Evolutionary conservation across 1,139 yeast species (phyloP), one percentile per base, ranked within the genome.

Genomic region (Zygotorulaspora mrakii): DNA sequence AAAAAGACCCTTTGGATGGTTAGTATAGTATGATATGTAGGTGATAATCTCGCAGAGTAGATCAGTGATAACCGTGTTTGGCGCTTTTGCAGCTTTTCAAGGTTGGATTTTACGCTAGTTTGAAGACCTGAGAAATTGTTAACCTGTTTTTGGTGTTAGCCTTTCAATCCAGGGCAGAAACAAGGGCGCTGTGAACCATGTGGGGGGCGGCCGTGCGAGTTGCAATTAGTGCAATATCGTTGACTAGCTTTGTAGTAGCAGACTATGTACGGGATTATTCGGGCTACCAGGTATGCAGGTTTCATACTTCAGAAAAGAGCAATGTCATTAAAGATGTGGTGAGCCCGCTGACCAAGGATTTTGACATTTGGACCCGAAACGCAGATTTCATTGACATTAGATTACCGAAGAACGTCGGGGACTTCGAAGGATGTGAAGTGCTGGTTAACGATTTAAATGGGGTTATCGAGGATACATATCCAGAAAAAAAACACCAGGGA

Each of bases 371-470:
- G 71, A 59, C 61, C 10, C 38, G 45, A 2, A 57, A 63, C 31
- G 48, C 56, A 2, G 53, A 60, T 7, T 71, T 65, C 35, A 57
- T 69, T 13, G 79, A 74, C 52, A 42, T 73, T 3, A 63, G 64
- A 36, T 53, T 70, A 3, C 57, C 61, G 3, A 46, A 48, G 12
- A 46, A 47, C 3, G 49, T 61, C 7, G 53, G 58, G 11, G 48
- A 35, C 9, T 26, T 41, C 5, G 51, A 47, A 29, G 54, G 42
- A 1, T 54, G 49, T 41, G 49, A 59, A 7, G 48, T 68, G 2
- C 61, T 81, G n/a, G 71, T 82, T 30, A 67, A 66, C 0, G 84
- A 82, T 54, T 64, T 82, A 43, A 68, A 82, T 1, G 79, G 75
- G 50, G 64, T 69, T 1, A 68, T 82, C 0, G 71, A 58, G 46